Conservation (phyloP, 768 basidiomycete genomes). For the Boletus fagicola region DNA sequence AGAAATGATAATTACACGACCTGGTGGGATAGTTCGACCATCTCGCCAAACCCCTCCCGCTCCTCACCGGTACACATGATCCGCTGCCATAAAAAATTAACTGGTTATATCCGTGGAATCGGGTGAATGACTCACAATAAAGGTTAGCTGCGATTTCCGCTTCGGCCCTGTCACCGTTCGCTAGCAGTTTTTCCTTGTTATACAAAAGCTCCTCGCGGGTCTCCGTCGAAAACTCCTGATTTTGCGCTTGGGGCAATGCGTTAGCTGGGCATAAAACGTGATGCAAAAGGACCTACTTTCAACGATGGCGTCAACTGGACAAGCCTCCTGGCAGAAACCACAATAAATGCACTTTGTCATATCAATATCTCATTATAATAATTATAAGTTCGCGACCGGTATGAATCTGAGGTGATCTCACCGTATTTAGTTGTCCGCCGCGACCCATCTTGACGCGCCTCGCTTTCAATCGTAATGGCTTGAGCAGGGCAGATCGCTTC, state of each 20-base stretch:
- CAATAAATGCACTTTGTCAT: constrained; percentile 99
- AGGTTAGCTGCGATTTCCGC: constrained; percentile 97
- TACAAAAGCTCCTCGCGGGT: constrained; percentile 97
- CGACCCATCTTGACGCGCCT: constrained; percentile 92
- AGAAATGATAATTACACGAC: constrained; percentile 26
- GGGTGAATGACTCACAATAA: constrained; percentile 49
- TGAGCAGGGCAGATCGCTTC: constrained; percentile 99
- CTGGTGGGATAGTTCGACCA: constrained; percentile 10
- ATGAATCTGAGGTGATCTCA: constrained; percentile 31
- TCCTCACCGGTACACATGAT: constrained; percentile 82
- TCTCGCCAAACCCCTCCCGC: constrained; percentile 2
- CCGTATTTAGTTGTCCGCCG: constrained; percentile 98
- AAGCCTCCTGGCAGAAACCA: constrained; percentile 99
- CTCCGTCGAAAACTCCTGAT: constrained; percentile 96
- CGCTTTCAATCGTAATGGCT: constrained; percentile 98
- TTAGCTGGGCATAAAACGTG: constrained; percentile 5
- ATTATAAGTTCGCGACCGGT: not conserved
- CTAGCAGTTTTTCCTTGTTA: constrained; percentile 98
- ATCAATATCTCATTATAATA: constrained; percentile 72
- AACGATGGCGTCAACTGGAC: constrained; percentile 98
- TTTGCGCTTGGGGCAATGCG: constrained; percentile 67
- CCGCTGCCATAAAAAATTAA: constrained; percentile 49
- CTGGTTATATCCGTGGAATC: constrained; percentile 12
- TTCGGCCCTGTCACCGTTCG: constrained; percentile 95
- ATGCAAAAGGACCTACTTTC: constrained; percentile 67